phyloP scores from a whole-genome alignment of 2,329 filamentous ascomycete genomes.

The Pseudopyrenochaeta lycopersici region DNA sequence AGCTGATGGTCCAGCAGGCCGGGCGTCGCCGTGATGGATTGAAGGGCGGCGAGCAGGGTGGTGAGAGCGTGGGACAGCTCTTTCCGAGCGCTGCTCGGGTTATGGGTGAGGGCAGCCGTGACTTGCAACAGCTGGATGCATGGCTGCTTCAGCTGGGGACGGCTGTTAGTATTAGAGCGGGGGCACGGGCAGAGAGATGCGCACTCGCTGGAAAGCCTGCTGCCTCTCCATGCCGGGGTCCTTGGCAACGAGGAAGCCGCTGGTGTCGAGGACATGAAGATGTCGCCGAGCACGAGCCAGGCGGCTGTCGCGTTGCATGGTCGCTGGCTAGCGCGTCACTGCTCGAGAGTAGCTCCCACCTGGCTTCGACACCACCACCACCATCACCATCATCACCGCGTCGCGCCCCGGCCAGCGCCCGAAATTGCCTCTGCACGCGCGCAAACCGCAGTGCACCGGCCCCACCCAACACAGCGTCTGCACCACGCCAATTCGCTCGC shows the following conservation, averaged over 20 bases:
- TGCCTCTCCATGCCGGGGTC: conserved; percentile 45
- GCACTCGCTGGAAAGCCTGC: conserved; percentile 50
- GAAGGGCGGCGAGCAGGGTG: conserved; percentile 54
- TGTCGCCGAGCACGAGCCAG: conserved; percentile 11
- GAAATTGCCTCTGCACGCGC: conserved; percentile 6
- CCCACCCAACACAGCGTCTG: background rate
- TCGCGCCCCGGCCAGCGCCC: conserved; percentile 14
- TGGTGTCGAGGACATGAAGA: background rate
- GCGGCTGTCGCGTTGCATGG: conserved; percentile 16
- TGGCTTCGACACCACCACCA: conserved; percentile 9
- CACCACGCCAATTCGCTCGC: background rate
- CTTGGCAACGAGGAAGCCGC: background rate
- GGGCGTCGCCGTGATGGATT: conserved; percentile 39
- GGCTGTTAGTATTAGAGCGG: conserved; percentile 5
- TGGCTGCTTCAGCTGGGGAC: conserved; percentile 62
- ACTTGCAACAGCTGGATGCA: conserved; percentile 68
- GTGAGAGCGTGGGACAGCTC: conserved; percentile 61
- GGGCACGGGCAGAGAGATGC: conserved; percentile 1
- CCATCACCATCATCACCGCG: conserved; percentile 16
- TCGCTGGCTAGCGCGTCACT: conserved; percentile 26
- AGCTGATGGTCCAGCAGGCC: conserved; percentile 76
- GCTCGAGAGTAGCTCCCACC: conserved; percentile 15
- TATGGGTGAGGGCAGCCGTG: conserved; percentile 60
- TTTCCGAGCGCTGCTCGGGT: conserved; percentile 51
- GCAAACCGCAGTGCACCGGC: background rate